Base-by-base conservation (phyloP, 1,139 yeast genomes). In the Geotrichum siamense region DNA sequence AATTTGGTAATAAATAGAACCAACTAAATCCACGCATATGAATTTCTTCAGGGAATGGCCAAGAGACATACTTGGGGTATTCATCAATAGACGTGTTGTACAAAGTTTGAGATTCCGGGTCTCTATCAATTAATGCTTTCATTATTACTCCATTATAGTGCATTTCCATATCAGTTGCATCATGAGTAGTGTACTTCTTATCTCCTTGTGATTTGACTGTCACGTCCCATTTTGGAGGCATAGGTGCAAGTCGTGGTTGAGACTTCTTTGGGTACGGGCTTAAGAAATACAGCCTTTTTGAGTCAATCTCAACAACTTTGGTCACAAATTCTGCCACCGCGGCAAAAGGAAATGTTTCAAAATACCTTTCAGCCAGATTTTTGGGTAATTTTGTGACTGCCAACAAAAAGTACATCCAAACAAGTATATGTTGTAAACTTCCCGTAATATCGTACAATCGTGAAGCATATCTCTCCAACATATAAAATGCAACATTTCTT, bases 351-450 rank as follows among this genome's bases (percentile, higher is more conserved):
- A 54, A 54, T 8, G 29, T 36, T 17, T 39, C 42, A 23, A 46
- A 36, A 23, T 48, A 38, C 6, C 43, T 16, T n/a, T 40, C 45
- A 13, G 43, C 28, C 21, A 44, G 37, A 3, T 44, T 41, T 2
- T 45, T 48, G 5, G 45, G 45, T 22, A 37, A 40, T n/a, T 51
- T 53, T 27, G 54, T 45, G 16, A 54, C 37, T 12, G 54, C 50
- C 21, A 45, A 44, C 34, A 56, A 49, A 35, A 55, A 56, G 39
- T 55, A 53, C 25, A 56, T 40, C 58, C 59, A 56, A 12, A 56
- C 48, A 9, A 56, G 39, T 5, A 53, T 45, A 45, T 55, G 59
- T 32, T 53, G 53, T 6, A 52, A 48, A 8, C 54, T 49, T 28
- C 41, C 38, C 33, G 50, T 34, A 21, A 34, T 39, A 32, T 46